Conservation (phyloP, 257 asterid species). For the Orobanche coerulescens region DNA sequence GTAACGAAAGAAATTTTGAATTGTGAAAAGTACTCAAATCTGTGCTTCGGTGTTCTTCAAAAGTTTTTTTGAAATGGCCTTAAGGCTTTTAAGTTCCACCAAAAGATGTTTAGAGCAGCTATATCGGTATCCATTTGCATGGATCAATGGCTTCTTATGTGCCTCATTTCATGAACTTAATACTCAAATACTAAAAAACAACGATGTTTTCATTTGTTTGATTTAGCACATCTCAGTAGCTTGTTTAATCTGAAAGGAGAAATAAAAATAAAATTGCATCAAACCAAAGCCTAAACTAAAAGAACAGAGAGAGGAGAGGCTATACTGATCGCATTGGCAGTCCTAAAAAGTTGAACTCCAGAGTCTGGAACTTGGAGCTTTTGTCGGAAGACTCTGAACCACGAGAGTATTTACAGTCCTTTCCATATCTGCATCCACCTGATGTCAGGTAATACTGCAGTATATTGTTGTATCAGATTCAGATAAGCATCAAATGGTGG, state of each 20-base stretch:
- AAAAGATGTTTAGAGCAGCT: neutral
- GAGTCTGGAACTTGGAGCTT: constrained; percentile 25
- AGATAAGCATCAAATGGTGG: constrained; percentile 11
- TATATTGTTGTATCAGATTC: constrained; percentile 15
- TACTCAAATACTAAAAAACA: neutral
- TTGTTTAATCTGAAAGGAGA: neutral
- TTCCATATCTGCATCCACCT: constrained; percentile 76
- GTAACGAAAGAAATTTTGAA: neutral
- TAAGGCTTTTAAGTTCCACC: neutral
- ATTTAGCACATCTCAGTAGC: constrained; percentile 7
- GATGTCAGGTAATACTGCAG: constrained; percentile 67
- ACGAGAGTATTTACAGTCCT: constrained; percentile 58
- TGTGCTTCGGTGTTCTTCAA: neutral
- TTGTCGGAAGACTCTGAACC: constrained; percentile 35
- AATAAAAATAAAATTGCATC: neutral
- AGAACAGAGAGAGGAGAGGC: constrained; percentile 13
- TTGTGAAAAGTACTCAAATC: neutral
- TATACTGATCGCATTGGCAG: constrained; percentile 65
- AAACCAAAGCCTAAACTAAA: constrained; percentile 13
- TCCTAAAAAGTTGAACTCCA: constrained; percentile 60
- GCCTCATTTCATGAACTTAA: neutral
- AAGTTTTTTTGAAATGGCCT: neutral
- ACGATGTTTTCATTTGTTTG: neutral
- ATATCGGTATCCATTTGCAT: neutral
- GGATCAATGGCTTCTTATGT: neutral